Base-by-base conservation (phyloP, 495 filamentous ascomycete genomes). In the Umbilicaria muhlenbergii region DNA sequence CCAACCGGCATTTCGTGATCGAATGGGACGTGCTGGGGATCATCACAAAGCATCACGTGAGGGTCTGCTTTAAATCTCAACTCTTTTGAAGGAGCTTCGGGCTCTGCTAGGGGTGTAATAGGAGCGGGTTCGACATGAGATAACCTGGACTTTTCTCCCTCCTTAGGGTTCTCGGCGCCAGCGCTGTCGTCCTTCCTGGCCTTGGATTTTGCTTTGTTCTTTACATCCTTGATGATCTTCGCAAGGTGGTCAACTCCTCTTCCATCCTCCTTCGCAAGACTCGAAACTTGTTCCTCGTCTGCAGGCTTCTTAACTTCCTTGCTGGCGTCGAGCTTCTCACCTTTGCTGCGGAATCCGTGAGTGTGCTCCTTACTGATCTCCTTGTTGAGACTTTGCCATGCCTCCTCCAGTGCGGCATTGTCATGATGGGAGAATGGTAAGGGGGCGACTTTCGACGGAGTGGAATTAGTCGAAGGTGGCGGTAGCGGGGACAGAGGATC, bases 341-440 rank as follows among this genome's bases (percentile, higher is more conserved):
- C 38, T 46, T 32, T 15, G 15, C 37, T 10, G 6, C 24, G 24
- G 24, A 28, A 28, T 28, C 24, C 24, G 4, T 10, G 24, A 28
- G 24, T 28, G 24, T 28, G 24, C 24, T 28, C 24, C 24, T 10
- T 28, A 6, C 24, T 28, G 24, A 28, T 28, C 8, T 28, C 24
- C 17, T 64, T 61, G 32, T 69, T 65, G 35, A 85, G 59, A 14
- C 65, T 60, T 14, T 69, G 59, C 80, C 86, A 92, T 28, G 83
- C 75, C 34, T 75, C 65, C 53, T 91, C 84, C 12, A 92, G 63
- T 5, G 75, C 75, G 34, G 70, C 63, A 49, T 85, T 86, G 58
- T 92, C 85, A 36, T 70, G 73, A 0, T 71, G 70, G 0, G 83
- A 80, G 56, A 89, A 92, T 3, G 85, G 85, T n/a, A 78, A 73